A percentile compares a stretch with the other conserved stretches of the same genome.
These are phyloP conservation scores for Cyclotella distinguenda DNA, from an alignment of 108 stramenopile genomes.

Conservation along the genomic window DNA sequence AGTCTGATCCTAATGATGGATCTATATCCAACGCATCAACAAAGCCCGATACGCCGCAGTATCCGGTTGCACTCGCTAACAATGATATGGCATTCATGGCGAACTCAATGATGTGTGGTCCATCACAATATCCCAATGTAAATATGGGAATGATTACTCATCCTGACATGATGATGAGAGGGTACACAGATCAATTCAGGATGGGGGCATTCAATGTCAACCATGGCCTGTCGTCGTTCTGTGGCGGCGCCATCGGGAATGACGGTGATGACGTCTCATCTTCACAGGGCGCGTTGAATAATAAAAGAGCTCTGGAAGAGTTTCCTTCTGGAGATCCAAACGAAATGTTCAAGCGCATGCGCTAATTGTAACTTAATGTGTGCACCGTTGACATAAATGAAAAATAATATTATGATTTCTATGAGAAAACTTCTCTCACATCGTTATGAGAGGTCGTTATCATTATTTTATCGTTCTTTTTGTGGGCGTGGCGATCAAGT, in stretches of 20 bases:
- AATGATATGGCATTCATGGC: conserved; percentile 10
- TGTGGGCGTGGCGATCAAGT: too few species aligned
- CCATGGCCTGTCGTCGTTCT: background rate
- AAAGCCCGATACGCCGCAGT: background rate
- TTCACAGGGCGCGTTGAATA: background rate
- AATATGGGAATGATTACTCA: conserved; percentile 11
- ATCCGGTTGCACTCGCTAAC: background rate
- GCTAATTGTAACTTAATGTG: too few species aligned
- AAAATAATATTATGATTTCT: too few species aligned
- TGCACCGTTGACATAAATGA: too few species aligned
- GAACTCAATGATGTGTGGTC: background rate
- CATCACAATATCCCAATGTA: background rate
- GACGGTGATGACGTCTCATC: background rate
- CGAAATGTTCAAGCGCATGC: too few species aligned
- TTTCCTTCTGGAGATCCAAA: background rate
- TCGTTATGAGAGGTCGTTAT: too few species aligned
- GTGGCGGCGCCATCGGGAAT: background rate
- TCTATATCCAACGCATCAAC: background rate
- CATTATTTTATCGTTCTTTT: too few species aligned
- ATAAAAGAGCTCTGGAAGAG: background rate
- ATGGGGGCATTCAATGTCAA: background rate
- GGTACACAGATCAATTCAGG: background rate
- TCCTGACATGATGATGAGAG: conserved; percentile 9
- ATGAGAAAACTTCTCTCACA: too few species aligned
- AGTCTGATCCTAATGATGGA: background rate